These are phyloP conservation scores for Aspergillus incahuasiensis DNA, from an alignment of 495 filamentous ascomycete species.

Conservation along the genomic window DNA sequence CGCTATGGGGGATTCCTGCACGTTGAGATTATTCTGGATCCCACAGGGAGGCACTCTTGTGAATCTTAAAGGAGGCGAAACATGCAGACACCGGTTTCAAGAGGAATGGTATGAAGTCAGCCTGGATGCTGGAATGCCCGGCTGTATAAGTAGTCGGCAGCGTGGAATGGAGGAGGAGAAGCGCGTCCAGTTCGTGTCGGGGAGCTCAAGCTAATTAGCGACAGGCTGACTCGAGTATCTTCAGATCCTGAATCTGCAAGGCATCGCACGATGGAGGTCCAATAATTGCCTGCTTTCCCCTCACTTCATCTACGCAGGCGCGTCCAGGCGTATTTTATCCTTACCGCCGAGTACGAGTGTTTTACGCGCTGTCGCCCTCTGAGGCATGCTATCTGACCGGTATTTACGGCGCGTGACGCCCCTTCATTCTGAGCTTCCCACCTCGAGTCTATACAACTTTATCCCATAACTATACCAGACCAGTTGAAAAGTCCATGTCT, in stretches of 20 bases:
- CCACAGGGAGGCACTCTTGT: neutral
- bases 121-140: slow-evolving; percentile 9
- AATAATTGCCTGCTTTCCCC: slow-evolving; percentile 12
- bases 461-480: slow-evolving; percentile 2
- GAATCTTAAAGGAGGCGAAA: slow-evolving; percentile 11
- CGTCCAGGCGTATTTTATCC: neutral
- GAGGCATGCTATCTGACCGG: neutral
- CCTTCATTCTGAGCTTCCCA: neutral
- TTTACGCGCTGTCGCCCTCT: neutral
- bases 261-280: slow-evolving; percentile 8
- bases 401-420: slow-evolving; percentile 3
- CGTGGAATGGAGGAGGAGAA: neutral
- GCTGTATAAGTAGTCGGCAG: slow-evolving; percentile 3
- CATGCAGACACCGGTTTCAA: slow-evolving; percentile 8
- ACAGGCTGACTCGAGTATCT: slow-evolving; percentile 6
- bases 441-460: too few species aligned
- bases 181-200: slow-evolving; percentile 21
- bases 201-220: neutral
- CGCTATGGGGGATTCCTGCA: slow-evolving; percentile 12
- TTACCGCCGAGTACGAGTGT: neutral
- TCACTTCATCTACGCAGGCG: slow-evolving; percentile 8
- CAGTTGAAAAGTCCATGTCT: neutral
- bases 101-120: slow-evolving; percentile 1
- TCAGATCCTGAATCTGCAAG: slow-evolving; percentile 9
- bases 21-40: slow-evolving; percentile 6